Evolutionary conservation across 352 stramenopile species (phyloP).

Genomic region (Pythium sukuiense): DNA sequence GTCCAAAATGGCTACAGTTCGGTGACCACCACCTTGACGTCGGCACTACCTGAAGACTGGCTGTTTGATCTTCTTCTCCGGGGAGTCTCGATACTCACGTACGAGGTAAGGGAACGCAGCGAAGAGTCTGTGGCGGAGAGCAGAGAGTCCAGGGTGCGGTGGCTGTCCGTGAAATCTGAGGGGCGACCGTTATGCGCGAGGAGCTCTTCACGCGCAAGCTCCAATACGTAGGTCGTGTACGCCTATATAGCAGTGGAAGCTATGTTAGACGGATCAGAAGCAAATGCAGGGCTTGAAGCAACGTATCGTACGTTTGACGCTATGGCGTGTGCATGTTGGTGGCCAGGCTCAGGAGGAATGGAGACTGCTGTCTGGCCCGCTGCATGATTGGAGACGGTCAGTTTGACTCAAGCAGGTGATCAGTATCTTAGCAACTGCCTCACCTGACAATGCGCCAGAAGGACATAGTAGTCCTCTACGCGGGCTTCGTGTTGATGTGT

Average conservation of each 20-base stretch:
- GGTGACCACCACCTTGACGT: slow-evolving; percentile 9
- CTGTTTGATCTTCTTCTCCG: slow-evolving; percentile 11
- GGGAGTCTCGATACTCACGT: slow-evolving; percentile 16
- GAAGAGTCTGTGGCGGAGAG: slow-evolving; percentile 13
- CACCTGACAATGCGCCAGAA: slow-evolving; percentile 30
- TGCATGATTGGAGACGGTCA: not conserved
- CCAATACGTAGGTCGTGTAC: slow-evolving; percentile 34
- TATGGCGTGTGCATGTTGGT: slow-evolving; percentile 27
- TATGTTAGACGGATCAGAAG: not conserved
- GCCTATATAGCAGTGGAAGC: slow-evolving; percentile 11
- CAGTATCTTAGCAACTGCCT: not conserved
- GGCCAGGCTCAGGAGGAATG: slow-evolving; percentile 31
- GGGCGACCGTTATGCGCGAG: slow-evolving; percentile 14
- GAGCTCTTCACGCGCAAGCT: slow-evolving; percentile 33
- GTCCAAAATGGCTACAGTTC: slow-evolving; percentile 12
- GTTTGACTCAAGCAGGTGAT: not conserved
- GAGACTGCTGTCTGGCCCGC: slow-evolving; percentile 33
- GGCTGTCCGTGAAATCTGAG: slow-evolving; percentile 11
- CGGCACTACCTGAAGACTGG: not conserved
- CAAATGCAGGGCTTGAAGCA: not conserved
- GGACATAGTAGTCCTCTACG: slow-evolving; percentile 13
- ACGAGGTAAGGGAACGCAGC: slow-evolving; percentile 21
- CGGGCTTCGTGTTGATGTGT: not conserved
- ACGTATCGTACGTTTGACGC: slow-evolving; percentile 14
- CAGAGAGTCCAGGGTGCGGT: slow-evolving; percentile 15